These are phyloP conservation scores for Ogataea nonfermentans DNA, from an alignment of 805 yeast species.

Conservation along the genomic window DNA sequence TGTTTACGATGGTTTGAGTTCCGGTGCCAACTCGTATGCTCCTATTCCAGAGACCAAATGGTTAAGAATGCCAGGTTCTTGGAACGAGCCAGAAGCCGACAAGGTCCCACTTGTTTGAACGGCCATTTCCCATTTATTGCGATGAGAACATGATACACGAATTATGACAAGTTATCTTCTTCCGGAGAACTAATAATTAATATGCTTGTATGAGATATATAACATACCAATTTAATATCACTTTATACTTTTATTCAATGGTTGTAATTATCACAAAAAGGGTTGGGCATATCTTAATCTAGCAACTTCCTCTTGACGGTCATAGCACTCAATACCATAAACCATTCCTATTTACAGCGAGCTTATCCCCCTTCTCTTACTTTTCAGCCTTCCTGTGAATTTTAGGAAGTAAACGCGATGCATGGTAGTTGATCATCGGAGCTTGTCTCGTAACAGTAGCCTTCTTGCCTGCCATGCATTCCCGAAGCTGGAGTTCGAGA, in stretches of 20 bases:
- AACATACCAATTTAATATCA: too few species aligned
- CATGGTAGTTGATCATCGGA: conserved; percentile 54
- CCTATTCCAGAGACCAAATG: conserved; percentile 29
- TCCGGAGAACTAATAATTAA: neutral
- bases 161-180: too few species aligned
- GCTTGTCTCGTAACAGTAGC: conserved; percentile 37
- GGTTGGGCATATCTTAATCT: neutral
- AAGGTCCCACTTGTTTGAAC: conserved; percentile 17
- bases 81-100: conserved; percentile 24
- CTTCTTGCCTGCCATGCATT: conserved; percentile 58
- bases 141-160: too few species aligned
- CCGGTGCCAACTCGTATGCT: conserved; percentile 25
- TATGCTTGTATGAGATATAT: too few species aligned
- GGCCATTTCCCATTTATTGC: neutral
- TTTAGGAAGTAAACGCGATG: conserved; percentile 54
- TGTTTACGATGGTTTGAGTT: conserved; percentile 41
- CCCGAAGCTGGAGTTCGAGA: conserved; percentile 67
- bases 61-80: conserved; percentile 34
- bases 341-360: conserved; percentile 14
- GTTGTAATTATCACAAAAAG: too few species aligned
- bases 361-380: neutral
- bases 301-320: neutral
- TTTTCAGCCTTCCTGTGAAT: conserved; percentile 39
- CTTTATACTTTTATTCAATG: too few species aligned
- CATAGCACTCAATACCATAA: conserved; percentile 3